A percentile compares a stretch with the other conserved stretches of the same genome.
Conservation (phyloP, 805 yeast genomes). For the Yarrowia sp. region DNA sequence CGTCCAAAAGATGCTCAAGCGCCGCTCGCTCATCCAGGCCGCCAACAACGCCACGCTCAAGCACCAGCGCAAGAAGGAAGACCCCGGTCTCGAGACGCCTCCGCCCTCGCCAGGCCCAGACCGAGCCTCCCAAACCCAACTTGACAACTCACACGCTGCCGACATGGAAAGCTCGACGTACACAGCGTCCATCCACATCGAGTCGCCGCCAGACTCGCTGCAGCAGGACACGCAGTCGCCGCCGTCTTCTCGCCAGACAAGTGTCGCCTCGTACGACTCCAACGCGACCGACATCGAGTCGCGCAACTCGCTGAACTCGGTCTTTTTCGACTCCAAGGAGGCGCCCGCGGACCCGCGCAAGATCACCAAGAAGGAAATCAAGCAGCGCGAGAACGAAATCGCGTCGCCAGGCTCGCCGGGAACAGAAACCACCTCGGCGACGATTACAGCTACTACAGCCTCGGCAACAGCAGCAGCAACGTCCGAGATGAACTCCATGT, state of each 20-base stretch:
- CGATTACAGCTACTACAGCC: background rate
- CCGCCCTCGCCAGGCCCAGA: constrained; percentile 13
- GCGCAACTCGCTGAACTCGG: constrained; percentile 18
- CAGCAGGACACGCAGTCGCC: constrained; percentile 14
- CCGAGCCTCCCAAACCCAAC: background rate
- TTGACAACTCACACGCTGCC: background rate
- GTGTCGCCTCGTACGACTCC: constrained; percentile 17
- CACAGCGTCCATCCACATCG: background rate
- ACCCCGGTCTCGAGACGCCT: constrained; percentile 16
- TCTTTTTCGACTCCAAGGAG: constrained; percentile 24
- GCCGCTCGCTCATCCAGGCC: constrained; percentile 11
- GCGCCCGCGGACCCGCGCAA: constrained; percentile 26
- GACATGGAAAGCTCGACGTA: background rate
- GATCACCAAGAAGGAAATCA: constrained; percentile 15
- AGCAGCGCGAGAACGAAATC: background rate
- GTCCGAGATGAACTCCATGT: constrained; percentile 20
- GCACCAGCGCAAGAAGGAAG: background rate
- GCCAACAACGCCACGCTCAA: constrained; percentile 1
- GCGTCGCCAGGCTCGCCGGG: background rate
- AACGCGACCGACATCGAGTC: constrained; percentile 24
- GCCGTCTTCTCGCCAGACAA: constrained; percentile 6
- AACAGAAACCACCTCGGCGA: background rate
- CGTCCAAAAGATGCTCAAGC: constrained; percentile 7
- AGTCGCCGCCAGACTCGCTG: constrained; percentile 22
- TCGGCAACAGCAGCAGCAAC: background rate